phyloP scores from a whole-genome alignment of 441 rosid genomes.

The Gossypium gossypioides region DNA sequence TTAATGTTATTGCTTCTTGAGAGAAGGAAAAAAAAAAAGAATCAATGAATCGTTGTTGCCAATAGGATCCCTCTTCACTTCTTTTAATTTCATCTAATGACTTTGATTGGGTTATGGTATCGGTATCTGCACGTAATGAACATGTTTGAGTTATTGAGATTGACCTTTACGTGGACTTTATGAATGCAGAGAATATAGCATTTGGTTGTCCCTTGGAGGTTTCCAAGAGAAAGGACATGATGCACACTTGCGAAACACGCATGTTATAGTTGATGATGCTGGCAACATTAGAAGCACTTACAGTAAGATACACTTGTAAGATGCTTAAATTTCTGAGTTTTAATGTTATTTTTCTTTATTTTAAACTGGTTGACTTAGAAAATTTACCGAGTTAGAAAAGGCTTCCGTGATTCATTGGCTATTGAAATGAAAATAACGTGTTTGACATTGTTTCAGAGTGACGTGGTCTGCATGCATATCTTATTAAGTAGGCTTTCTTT shows the following conservation, averaged over 20 bases:
- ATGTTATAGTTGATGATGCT: constrained; percentile 65
- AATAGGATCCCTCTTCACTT: neutral
- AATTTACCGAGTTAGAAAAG: neutral
- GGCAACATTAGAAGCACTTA: constrained; percentile 66
- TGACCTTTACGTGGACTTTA: neutral
- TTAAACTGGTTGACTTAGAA: neutral
- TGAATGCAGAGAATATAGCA: constrained; percentile 53
- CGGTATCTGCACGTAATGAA: neutral
- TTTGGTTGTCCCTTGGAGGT: constrained; percentile 93
- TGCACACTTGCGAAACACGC: constrained; percentile 64
- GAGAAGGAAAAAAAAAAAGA: neutral
- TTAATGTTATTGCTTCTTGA: neutral
- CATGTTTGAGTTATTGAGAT: neutral
- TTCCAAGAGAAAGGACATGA: constrained; percentile 79
- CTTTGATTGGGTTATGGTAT: neutral
- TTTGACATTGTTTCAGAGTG: neutral
- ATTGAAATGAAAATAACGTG: neutral
- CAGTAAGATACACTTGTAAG: constrained; percentile 77
- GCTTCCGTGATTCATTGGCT: neutral
- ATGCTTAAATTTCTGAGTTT: neutral
- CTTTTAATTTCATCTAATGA: neutral
- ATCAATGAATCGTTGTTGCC: neutral
- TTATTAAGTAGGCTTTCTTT: neutral
- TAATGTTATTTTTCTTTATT: neutral
- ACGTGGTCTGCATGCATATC: neutral